Conservation (phyloP, 805 yeast species). For the Limtongia smithiae region DNA sequence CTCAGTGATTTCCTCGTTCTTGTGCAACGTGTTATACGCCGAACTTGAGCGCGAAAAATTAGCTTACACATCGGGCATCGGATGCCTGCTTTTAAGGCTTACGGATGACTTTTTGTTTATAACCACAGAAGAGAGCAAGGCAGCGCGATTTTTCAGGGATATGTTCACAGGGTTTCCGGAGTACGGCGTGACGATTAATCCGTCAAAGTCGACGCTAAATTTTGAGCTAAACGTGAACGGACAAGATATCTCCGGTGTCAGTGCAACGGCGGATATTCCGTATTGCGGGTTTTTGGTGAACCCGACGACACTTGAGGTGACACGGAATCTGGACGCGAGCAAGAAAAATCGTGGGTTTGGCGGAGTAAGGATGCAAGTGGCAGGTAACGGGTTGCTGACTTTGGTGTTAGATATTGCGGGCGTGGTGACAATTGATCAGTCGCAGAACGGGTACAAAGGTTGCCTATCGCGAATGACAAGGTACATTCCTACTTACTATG, state of each 20-base stretch:
- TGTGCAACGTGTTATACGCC: conserved; percentile 74
- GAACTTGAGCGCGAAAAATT: conserved; percentile 45
- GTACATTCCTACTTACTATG: conserved; percentile 3
- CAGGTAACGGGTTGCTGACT: no score
- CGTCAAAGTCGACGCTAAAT: conserved; percentile 40
- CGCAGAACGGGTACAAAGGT: conserved; percentile 1
- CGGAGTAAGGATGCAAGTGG: no score
- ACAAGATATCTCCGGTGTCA: conserved; percentile 1
- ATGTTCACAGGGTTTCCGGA: conserved; percentile 40
- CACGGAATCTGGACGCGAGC: conserved; percentile 22
- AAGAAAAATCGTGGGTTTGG: no score
- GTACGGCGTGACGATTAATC: conserved; percentile 44
- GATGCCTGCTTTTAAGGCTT: conserved; percentile 52
- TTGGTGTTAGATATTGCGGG: conserved; percentile 11
- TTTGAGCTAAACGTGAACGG: conserved; percentile 21
- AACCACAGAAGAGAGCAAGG: conserved; percentile 42
- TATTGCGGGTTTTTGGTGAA: conserved; percentile 23
- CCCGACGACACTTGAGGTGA: conserved; percentile 12
- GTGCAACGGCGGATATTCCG: conserved; percentile 16
- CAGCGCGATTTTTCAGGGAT: conserved; percentile 35
- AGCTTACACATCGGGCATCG: conserved; percentile 30
- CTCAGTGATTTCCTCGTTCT: conserved; percentile 63
- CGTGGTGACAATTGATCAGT: conserved; percentile 9
- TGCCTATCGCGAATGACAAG: conserved; percentile 1
- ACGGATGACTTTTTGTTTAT: conserved; percentile 86